Evolutionary conservation across 306 rosid species (phyloP).

Genomic region (Vigna mungo): DNA sequence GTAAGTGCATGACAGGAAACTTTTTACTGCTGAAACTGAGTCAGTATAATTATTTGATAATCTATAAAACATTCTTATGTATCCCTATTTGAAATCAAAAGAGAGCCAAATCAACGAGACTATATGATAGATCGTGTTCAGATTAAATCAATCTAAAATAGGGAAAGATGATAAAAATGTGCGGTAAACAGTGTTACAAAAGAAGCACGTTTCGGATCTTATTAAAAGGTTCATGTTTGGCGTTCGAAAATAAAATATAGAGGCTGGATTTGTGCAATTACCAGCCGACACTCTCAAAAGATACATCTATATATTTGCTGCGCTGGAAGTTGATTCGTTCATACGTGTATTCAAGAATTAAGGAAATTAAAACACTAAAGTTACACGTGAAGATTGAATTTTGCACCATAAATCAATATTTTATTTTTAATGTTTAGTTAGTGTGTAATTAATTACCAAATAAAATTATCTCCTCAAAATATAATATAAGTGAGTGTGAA

Average conservation of each 20-base stretch:
- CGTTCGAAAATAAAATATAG: constrained; percentile 12
- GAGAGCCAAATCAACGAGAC: no score
- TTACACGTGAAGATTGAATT: neutral
- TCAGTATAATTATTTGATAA: constrained; percentile 1
- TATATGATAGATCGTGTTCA: neutral
- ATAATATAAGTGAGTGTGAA: no score
- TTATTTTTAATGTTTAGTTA: no score
- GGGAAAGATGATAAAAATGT: constrained; percentile 4
- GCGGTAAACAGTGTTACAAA: neutral
- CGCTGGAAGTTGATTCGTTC: neutral
- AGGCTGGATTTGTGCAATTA: neutral
- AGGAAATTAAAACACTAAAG: neutral
- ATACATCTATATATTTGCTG: neutral
- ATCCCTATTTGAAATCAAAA: constrained; percentile 9
- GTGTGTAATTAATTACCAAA: no score
- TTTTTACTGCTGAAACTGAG: neutral
- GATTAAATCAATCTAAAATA: constrained; percentile 18
- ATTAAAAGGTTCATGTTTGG: constrained; percentile 8
- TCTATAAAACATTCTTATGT: neutral
- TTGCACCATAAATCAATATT: no score
- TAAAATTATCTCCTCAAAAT: no score
- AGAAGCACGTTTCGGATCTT: neutral
- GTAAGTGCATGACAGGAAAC: constrained; percentile 9
- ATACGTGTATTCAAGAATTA: constrained; percentile 21
- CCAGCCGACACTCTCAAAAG: constrained; percentile 30